Percentiles rank a stretch among this genome's conserved stretches.
phyloP scores from a whole-genome alignment of 495 filamentous ascomycete species.

The Extremus antarcticus region DNA sequence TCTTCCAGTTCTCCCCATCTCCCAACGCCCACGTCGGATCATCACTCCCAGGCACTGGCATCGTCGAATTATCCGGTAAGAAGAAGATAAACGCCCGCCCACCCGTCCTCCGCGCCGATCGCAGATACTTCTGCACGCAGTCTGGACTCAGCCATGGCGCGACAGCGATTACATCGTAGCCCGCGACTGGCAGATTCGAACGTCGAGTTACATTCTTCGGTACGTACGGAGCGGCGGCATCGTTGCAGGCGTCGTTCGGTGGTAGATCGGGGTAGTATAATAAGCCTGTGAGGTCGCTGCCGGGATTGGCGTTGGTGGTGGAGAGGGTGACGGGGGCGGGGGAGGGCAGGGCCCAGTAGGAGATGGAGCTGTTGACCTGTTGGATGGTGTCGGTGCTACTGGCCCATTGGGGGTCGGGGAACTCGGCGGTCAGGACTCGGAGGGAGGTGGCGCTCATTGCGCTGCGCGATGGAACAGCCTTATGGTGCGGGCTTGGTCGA shows the following conservation, averaged over 20 bases:
- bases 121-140: conserved; percentile 61
- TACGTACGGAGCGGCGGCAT: conserved; percentile 45
- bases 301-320: conserved; percentile 42
- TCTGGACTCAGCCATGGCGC: conserved; percentile 71
- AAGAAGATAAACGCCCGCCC: conserved; percentile 67
- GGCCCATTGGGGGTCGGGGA: conserved; percentile 25
- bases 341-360: conserved; percentile 50
- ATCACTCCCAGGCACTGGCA: conserved; percentile 47
- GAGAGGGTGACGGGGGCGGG: conserved; percentile 62
- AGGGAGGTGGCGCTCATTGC: conserved; percentile 3
- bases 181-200: conserved; percentile 47
- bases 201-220: conserved; percentile 65
- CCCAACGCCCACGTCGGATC: conserved; percentile 55
- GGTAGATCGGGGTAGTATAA: conserved; percentile 70
- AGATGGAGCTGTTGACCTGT: conserved; percentile 32
- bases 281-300: conserved; percentile 55
- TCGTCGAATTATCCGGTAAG: conserved; percentile 44
- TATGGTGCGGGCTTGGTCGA: background rate
- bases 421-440: conserved; percentile 24
- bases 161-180: conserved; percentile 59
- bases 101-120: conserved; percentile 45
- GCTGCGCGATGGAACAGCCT: background rate
- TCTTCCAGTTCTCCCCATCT: conserved; percentile 54
- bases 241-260: conserved; percentile 44
- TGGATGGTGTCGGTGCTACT: background rate